phyloP scores from a whole-genome alignment of 1,139 yeast species.

The Magnusiomyces fungicola region DNA sequence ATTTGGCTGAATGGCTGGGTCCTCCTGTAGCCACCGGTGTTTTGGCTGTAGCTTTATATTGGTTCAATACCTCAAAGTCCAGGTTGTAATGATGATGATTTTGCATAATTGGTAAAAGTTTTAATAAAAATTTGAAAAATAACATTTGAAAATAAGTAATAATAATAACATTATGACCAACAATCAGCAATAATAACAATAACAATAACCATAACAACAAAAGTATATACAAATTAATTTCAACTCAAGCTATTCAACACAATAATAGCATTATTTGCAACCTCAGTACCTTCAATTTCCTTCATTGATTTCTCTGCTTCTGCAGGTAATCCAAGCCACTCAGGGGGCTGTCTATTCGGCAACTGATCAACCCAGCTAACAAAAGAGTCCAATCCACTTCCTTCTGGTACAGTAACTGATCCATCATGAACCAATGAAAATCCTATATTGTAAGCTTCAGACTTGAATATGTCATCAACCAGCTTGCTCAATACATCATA shows the following conservation, averaged over 20 bases:
- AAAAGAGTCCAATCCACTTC: constrained; percentile 35
- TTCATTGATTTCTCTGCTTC: constrained; percentile 37
- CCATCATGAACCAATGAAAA: constrained; percentile 33
- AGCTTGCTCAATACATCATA: constrained; percentile 26
- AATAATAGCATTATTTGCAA: constrained; percentile 8
- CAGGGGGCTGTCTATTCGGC: constrained; percentile 54
- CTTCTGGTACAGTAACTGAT: constrained; percentile 44
- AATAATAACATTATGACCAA: too few species aligned
- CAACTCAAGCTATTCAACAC: constrained; percentile 3
- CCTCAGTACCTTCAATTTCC: constrained; percentile 19
- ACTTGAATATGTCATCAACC: constrained; percentile 31
- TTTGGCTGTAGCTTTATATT: constrained; percentile 8
- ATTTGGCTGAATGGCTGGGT: constrained; percentile 39
- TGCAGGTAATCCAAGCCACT: constrained; percentile 54
- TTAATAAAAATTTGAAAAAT: neutral
- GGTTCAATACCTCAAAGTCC: constrained; percentile 6
- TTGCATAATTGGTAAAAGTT: too few species aligned
- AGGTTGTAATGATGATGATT: constrained; percentile 5
- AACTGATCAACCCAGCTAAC: constrained; percentile 45
- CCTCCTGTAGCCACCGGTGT: constrained; percentile 44
- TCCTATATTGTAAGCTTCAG: constrained; percentile 33
- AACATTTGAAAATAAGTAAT: neutral
- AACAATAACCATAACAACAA: neutral
- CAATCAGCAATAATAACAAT: neutral
- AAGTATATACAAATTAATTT: neutral